phyloP scores from a whole-genome alignment of 345 rosid species.

The Cardiospermum halicacabum region DNA sequence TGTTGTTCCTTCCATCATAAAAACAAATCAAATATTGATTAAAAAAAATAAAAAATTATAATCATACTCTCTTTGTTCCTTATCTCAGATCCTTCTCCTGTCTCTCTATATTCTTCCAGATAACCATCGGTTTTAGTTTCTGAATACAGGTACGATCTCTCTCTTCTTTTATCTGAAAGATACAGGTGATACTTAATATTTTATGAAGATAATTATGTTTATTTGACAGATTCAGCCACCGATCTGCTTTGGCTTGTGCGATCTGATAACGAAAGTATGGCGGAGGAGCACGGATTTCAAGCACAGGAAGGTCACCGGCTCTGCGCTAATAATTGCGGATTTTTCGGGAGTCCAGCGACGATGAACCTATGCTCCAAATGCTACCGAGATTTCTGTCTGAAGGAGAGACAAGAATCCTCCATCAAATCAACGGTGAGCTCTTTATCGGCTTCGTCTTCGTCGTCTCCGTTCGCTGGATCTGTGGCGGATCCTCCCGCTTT shows the following conservation, averaged over 20 bases:
- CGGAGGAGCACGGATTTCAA: constrained; percentile 50
- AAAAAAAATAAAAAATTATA: constrained; percentile 1
- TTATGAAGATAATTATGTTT: neutral
- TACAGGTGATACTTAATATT: neutral
- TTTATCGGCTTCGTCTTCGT: constrained; percentile 28
- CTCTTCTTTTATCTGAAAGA: neutral
- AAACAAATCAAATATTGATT: neutral
- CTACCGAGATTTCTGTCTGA: constrained; percentile 38
- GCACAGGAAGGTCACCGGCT: constrained; percentile 48
- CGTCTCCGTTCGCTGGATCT: constrained; percentile 14
- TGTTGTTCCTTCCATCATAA: neutral
- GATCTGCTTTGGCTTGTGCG: neutral
- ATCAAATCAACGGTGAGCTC: constrained; percentile 29
- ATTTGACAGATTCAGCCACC: neutral
- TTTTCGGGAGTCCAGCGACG: constrained; percentile 44
- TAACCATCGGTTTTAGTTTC: neutral
- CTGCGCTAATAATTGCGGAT: constrained; percentile 50
- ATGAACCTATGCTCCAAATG: constrained; percentile 58
- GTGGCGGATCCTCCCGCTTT: constrained; percentile 25
- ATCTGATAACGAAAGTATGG: constrained; percentile 23
- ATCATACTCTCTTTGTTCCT: constrained; percentile 20
- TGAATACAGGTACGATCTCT: neutral
- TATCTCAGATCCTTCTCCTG: constrained; percentile 25
- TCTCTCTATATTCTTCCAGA: neutral
- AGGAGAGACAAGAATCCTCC: constrained; percentile 38